Evolutionary conservation across 768 basidiomycete species (phyloP), one percentile per base, ranked within the genome.

Genomic region (Mycena indigotica): DNA sequence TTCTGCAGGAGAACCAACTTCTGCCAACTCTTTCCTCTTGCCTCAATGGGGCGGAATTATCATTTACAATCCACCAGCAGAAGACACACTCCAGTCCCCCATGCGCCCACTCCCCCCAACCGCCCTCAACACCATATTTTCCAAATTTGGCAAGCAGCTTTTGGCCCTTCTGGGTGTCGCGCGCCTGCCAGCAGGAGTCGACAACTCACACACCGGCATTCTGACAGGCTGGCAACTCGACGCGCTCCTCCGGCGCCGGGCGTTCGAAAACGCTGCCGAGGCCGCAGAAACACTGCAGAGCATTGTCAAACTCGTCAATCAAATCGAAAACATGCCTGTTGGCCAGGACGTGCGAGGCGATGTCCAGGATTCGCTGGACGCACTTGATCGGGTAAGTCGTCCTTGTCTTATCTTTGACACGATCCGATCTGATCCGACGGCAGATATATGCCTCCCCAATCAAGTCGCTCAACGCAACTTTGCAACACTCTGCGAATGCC

Each of bases 21-120:
- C 72, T 3, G 84, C 85, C 5, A 79, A 77, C 49, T 84, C 93
- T 6, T 98, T 98, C 76, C 80, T 96, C 19, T 77, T 95, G 0
- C 95, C 96, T 0, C 96, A 98, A 70, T 95, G 92, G 88, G 96
- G 96, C 29, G 87, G 93, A 23, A 88, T 98, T 52, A 81, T 89
- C 55, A 80, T 98, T 57, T 75, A 84, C 64, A 93, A 95, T 69
- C 83, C 83, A 29, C 72, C 75, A 30, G 19, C 53, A 10, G n/a
- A 50, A 30, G 29, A 29, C 16, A n/a, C 67, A 39, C 61, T 69
- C 29, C 57, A 67, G 53, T 56, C 70, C 54, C 51, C 69, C 61
- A 56, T 69, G 49, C 58, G 72, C 51, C 69, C 75, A 50, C 74
- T 85, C 28, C 75, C 80, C 44, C 66, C 74, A 30, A 60, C 68